Base-by-base conservation (phyloP, 768 basidiomycete genomes). In the Tulasnella sp. region DNA sequence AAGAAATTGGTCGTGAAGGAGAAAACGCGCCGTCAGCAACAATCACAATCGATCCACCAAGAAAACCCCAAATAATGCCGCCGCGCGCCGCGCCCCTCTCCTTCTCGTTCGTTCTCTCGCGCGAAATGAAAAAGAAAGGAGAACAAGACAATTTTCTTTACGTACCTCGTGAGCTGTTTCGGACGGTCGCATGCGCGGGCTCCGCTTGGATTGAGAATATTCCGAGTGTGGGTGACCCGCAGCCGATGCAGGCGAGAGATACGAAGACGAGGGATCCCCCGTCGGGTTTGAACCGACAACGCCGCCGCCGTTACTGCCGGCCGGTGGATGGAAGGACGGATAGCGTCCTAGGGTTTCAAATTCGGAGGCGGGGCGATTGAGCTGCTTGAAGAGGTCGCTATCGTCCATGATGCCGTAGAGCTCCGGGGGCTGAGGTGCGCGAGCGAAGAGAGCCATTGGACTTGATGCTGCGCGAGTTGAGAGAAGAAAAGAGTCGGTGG, bases 331-430 rank as follows among this genome's bases (percentile, higher is more conserved):
- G 74, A 75, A 75, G 6, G 74, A 67, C 19, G 74, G 74, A 34
- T 75, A 75, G 22, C 74, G 74, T 38, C 73, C 39, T 14, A 74
- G 73, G 6, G 38, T 11, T n/a, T 75, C 74, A 19, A 34, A 67
- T 31, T 75, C 74, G 25, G 37, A 64, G 34, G 34, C 19, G 34
- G n/a, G 74, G 25, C 67, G 74, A 12, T 64, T 38, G 58, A 67
- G 74, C 54, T 75, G 74, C n/a, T 64, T 54, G 67, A 71, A 69
- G n/a, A 45, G 29, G 37, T 73, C 72, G 22, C 49, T n/a, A 49
- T 54, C 72, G n/a, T 52, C 72, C 31, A 54, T 22, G 49, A 73
- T 73, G 39, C 72, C 72, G 42, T 73, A 73, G 38, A 73, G 72
- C 37, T 73, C 72, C 25, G 17, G 72, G 19, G 40, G n/a, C 25